These are phyloP conservation scores for Musa schizocarpa DNA, from an alignment of 176 grass and related monocot species.

Conservation along the genomic window DNA sequence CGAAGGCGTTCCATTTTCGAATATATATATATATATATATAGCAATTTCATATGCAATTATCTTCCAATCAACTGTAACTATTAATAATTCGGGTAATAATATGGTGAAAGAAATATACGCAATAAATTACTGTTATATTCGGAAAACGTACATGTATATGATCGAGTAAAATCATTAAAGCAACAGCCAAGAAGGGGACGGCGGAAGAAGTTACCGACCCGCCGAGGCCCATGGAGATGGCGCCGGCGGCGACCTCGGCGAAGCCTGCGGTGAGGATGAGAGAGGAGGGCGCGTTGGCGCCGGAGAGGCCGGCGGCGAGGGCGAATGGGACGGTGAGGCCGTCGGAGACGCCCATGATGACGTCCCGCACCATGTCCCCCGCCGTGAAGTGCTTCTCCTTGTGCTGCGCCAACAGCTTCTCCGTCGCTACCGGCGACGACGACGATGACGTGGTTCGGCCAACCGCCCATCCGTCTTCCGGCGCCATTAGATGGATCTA, in stretches of 20 bases:
- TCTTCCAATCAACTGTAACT: too few relatives aligned
- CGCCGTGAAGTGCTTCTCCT: conserved; percentile 74
- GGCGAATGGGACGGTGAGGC: conserved; percentile 95
- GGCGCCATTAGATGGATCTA: background rate
- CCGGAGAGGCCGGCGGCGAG: conserved; percentile 88
- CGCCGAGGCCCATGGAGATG: conserved; percentile 97
- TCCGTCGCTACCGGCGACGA: background rate
- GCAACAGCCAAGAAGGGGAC: background rate
- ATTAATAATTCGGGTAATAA: too few relatives aligned
- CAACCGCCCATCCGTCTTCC: background rate
- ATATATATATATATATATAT: too few relatives aligned
- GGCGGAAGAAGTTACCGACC: conserved; percentile 23
- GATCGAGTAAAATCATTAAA: too few relatives aligned
- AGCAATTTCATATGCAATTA: too few relatives aligned
- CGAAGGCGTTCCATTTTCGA: too few relatives aligned
- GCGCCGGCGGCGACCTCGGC: conserved; percentile 85
- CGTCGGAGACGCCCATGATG: conserved; percentile 89
- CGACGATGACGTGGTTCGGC: background rate
- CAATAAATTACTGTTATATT: too few relatives aligned
- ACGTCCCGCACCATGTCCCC: conserved; percentile 75
- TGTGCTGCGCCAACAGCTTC: conserved; percentile 33
- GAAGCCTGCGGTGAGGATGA: conserved; percentile 75
- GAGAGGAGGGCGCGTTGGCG: conserved; percentile 56
- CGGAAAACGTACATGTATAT: too few relatives aligned
- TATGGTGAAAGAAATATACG: too few relatives aligned